phyloP scores from a whole-genome alignment of 108 stramenopile genomes.

The Nitzschia sp. region DNA sequence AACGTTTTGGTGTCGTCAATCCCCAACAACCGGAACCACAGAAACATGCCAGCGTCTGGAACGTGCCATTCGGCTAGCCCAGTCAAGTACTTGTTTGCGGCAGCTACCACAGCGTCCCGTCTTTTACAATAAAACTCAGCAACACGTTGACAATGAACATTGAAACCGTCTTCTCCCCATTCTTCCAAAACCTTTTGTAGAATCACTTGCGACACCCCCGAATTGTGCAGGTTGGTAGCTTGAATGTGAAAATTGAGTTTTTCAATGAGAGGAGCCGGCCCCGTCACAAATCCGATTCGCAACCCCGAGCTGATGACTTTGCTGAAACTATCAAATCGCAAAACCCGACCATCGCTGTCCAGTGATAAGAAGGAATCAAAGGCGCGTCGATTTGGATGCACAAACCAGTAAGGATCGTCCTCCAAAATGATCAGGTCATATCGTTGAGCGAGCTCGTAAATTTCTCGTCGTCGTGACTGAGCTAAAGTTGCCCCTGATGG shows the following conservation, averaged over 20 bases:
- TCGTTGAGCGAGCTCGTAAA: background rate
- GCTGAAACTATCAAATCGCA: constrained; percentile 1
- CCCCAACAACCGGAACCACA: background rate
- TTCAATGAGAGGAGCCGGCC: background rate
- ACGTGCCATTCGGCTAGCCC: background rate
- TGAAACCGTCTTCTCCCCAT: background rate
- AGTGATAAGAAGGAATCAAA: background rate
- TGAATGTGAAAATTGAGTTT: constrained; percentile 2
- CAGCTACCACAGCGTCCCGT: background rate
- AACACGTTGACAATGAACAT: constrained; percentile 7
- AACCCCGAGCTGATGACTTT: constrained; percentile 1
- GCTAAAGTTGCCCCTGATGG: background rate
- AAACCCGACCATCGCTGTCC: background rate
- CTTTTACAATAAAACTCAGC: background rate
- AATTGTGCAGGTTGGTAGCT: constrained; percentile 6
- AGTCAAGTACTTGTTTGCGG: background rate
- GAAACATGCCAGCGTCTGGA: constrained; percentile 1
- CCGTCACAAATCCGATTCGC: background rate
- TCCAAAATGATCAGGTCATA: constrained; percentile 1
- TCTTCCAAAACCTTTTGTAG: background rate
- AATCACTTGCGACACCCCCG: background rate
- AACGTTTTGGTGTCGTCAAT: background rate
- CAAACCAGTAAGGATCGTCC: constrained; percentile 5
- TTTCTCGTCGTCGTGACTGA: background rate
- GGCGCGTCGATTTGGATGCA: background rate